These are phyloP conservation scores for Podospora appendiculata DNA, from an alignment of 495 filamentous ascomycete genomes.

Conservation along the genomic window DNA sequence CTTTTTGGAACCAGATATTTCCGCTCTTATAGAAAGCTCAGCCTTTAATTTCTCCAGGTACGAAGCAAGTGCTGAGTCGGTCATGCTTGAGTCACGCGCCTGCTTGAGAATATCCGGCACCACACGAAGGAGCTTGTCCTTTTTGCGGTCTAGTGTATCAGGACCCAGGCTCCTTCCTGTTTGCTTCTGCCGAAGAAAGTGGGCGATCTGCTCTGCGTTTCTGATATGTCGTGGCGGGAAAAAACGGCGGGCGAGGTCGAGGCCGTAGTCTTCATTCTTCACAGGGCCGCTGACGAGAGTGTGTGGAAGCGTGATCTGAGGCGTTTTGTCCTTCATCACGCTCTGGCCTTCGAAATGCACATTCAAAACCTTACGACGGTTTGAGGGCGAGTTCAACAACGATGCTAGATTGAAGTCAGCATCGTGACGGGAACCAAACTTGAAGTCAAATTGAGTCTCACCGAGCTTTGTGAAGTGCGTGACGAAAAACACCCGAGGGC, in stretches of 20 bases:
- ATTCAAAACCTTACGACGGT: slow-evolving; percentile 59
- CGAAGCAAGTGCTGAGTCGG: slow-evolving; percentile 48
- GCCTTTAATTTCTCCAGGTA: slow-evolving; percentile 44
- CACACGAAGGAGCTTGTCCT: slow-evolving; percentile 57
- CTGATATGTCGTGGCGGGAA: slow-evolving; percentile 61
- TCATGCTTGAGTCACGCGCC: slow-evolving; percentile 59
- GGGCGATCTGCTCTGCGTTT: slow-evolving; percentile 57
- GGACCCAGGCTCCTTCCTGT: slow-evolving; percentile 48
- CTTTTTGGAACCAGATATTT: too few relatives aligned
- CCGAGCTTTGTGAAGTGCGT: slow-evolving; percentile 83
- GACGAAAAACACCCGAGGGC: slow-evolving; percentile 78
- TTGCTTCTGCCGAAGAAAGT: slow-evolving; percentile 44
- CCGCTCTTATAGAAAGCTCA: too few relatives aligned
- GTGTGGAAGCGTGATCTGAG: slow-evolving; percentile 76
- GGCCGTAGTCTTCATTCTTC: slow-evolving; percentile 66
- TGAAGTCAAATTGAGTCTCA: slow-evolving; percentile 15
- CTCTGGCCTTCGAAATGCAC: slow-evolving; percentile 71
- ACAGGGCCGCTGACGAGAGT: slow-evolving; percentile 64
- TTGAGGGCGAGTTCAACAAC: too few relatives aligned
- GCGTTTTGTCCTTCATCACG: slow-evolving; percentile 28
- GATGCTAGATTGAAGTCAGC: too few relatives aligned
- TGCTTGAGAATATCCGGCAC: slow-evolving; percentile 71
- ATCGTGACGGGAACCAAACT: too few relatives aligned
- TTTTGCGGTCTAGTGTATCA: slow-evolving; percentile 28
- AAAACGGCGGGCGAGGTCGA: slow-evolving; percentile 69